phyloP scores from a whole-genome alignment of 2,329 filamentous ascomycete genomes.

The Ceratocystis cubensis region DNA sequence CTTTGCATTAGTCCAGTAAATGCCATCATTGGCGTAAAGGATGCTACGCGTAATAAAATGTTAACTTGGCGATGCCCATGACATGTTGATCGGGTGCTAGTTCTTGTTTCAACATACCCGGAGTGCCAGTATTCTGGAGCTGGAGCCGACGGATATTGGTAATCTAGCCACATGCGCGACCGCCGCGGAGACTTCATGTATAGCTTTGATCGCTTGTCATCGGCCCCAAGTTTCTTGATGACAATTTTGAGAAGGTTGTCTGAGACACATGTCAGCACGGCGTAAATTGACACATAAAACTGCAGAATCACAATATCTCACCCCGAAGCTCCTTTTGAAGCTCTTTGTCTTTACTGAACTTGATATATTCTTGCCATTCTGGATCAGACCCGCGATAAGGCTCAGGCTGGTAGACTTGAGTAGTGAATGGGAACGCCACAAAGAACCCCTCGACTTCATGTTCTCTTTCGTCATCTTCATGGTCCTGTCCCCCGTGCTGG shows the following conservation, averaged over 20 bases:
- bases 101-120: slow-evolving; percentile 5
- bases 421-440: slow-evolving; percentile 50
- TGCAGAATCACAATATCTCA: slow-evolving; percentile 21
- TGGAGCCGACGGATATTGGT: slow-evolving; percentile 17
- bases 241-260: slow-evolving; percentile 15
- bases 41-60: background rate
- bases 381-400: slow-evolving; percentile 47
- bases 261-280: slow-evolving; percentile 5
- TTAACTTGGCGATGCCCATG: background rate
- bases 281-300: background rate
- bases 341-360: slow-evolving; percentile 42
- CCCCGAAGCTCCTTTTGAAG: slow-evolving; percentile 36
- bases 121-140: slow-evolving; percentile 17
- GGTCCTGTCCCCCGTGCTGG: slow-evolving; percentile 29
- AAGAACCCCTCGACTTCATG: slow-evolving; percentile 38
- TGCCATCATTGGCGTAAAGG: slow-evolving; percentile 15
- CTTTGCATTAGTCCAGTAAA: slow-evolving; percentile 17
- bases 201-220: slow-evolving; percentile 18
- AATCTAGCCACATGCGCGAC: slow-evolving; percentile 17
- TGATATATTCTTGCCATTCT: slow-evolving; percentile 50
- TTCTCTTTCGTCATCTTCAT: slow-evolving; percentile 30
- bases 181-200: slow-evolving; percentile 17
- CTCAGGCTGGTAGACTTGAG: slow-evolving; percentile 34
- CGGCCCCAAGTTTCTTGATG: slow-evolving; percentile 16
- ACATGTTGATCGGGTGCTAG: too few species aligned